Percentiles rank a stretch among this genome's conserved stretches.
Conservation (phyloP, 2,329 filamentous ascomycete genomes). For the Aureobasidium uvarum region DNA sequence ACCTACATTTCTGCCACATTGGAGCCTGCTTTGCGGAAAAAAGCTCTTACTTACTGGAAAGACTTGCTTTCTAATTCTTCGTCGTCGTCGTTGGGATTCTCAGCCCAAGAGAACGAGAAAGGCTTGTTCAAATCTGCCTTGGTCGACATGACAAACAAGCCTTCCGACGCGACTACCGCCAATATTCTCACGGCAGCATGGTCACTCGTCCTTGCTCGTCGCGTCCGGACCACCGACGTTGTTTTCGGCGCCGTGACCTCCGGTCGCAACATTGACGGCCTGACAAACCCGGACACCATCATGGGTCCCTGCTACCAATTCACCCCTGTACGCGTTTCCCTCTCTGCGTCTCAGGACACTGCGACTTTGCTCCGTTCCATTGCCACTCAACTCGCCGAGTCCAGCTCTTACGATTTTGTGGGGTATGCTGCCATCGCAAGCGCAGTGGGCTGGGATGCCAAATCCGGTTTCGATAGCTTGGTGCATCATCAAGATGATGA, state of each 20-base stretch:
- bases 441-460: slow-evolving; percentile 11
- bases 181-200: slow-evolving; percentile 58
- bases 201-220: slow-evolving; percentile 55
- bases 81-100: slow-evolving; percentile 40
- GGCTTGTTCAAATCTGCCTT: slow-evolving; percentile 40
- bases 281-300: slow-evolving; percentile 56
- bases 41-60: slow-evolving; percentile 57
- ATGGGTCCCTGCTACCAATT: slow-evolving; percentile 68
- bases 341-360: slow-evolving; percentile 50
- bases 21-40: background rate
- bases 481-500: slow-evolving; percentile 42
- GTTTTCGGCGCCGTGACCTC: slow-evolving; percentile 64
- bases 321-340: slow-evolving; percentile 60
- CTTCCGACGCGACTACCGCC: slow-evolving; percentile 32
- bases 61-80: slow-evolving; percentile 57
- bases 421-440: slow-evolving; percentile 40
- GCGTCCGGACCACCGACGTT: slow-evolving; percentile 52
- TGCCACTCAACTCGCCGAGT: slow-evolving; percentile 40
- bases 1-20: slow-evolving; percentile 18
- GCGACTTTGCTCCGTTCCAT: slow-evolving; percentile 39
- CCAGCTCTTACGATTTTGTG: slow-evolving; percentile 40
- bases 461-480: slow-evolving; percentile 35
- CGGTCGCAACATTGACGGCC: slow-evolving; percentile 58
- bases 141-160: slow-evolving; percentile 32
- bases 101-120: slow-evolving; percentile 29